phyloP scores from a whole-genome alignment of 2,329 filamentous ascomycete genomes.

The Aspergillus quadrilineatus region DNA sequence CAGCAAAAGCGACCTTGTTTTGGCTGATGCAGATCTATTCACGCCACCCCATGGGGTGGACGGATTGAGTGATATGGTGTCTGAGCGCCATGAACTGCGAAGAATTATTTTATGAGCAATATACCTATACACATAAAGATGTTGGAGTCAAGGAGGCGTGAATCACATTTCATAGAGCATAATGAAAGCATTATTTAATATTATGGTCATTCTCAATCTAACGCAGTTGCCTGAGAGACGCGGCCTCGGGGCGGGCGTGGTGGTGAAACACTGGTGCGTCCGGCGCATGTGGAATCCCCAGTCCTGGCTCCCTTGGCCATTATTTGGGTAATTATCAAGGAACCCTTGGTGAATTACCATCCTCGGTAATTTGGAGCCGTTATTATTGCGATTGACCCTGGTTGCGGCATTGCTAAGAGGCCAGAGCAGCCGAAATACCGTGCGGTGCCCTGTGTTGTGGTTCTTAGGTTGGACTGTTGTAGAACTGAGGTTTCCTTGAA shows the following conservation, averaged over 20 bases:
- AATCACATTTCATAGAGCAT: constrained; percentile 3
- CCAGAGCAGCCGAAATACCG: constrained; percentile 8
- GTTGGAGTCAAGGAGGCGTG: not conserved
- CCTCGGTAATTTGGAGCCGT: not conserved
- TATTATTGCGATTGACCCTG: constrained; percentile 5
- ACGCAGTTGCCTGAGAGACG: constrained; percentile 21
- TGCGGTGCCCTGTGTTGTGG: not conserved
- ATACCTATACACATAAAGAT: constrained; percentile 3
- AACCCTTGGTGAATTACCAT: not conserved
- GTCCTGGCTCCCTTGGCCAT: constrained; percentile 10
- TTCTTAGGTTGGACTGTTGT: not conserved
- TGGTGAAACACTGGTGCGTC: constrained; percentile 28
- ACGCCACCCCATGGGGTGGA: not conserved
- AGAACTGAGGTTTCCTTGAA: not conserved
- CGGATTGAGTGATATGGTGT: not conserved
- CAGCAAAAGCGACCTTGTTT: not conserved
- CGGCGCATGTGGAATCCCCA: constrained; percentile 17
- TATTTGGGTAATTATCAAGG: constrained; percentile 6
- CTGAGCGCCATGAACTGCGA: not conserved
- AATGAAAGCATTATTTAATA: constrained; percentile 1
- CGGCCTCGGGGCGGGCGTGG: constrained; percentile 5
- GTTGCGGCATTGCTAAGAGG: constrained; percentile 1
- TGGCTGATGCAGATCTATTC: not conserved
- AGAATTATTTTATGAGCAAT: constrained; percentile 2
- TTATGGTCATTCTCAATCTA: not conserved